These are phyloP conservation scores for Microbotryum violaceum DNA, from an alignment of 1,284 basidiomycete species.

Conservation along the genomic window DNA sequence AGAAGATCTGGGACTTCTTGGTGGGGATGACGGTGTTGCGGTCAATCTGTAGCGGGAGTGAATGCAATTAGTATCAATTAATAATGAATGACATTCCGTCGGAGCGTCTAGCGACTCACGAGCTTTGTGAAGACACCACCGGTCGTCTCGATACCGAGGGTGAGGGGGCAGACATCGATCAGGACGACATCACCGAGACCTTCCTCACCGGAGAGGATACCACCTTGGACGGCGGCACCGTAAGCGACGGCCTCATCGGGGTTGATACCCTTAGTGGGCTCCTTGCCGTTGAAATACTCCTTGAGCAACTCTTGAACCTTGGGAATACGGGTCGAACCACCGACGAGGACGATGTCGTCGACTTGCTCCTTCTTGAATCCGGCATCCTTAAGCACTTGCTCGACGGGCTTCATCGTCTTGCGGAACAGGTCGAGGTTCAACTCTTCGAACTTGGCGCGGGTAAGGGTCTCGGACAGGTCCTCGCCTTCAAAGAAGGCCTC, in stretches of 20 bases:
- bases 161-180: constrained; percentile 92
- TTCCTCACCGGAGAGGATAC: constrained; percentile 98
- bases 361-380: constrained; percentile 96
- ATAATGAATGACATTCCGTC: no score
- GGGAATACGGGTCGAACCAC: constrained; percentile 97
- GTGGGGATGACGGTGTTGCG: constrained; percentile 98
- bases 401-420: constrained; percentile 98
- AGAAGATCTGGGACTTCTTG: constrained; percentile 97
- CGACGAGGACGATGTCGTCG: constrained; percentile 81
- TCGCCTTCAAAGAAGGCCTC: constrained; percentile 87
- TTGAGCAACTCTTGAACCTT: constrained; percentile 95
- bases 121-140: constrained; percentile 98
- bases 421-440: constrained; percentile 98
- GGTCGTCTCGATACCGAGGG: constrained; percentile 96
- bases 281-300: constrained; percentile 83
- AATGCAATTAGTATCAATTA: no score
- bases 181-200: constrained; percentile 90
- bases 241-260: constrained; percentile 98
- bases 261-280: constrained; percentile 72
- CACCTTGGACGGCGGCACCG: constrained; percentile 95
- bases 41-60: constrained; percentile 49
- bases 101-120: neutral
- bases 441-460: constrained; percentile 97
- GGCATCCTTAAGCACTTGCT: constrained; percentile 96
- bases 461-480: constrained; percentile 94